These are phyloP conservation scores for Tricholoma bakamatsutake DNA, from an alignment of 768 basidiomycete genomes.

Conservation along the genomic window DNA sequence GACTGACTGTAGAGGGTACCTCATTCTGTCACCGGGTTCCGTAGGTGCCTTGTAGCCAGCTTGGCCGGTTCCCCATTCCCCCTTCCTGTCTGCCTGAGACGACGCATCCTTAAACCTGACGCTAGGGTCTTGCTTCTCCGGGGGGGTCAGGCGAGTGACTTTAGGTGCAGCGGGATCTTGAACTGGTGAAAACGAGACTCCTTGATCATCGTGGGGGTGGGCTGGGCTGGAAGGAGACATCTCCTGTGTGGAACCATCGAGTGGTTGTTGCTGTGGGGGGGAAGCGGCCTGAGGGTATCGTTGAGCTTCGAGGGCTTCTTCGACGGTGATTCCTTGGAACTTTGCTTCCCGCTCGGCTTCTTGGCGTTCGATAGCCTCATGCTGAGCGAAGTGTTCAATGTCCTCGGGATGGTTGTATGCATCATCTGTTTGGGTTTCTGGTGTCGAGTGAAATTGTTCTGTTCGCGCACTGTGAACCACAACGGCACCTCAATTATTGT, in stretches of 20 bases:
- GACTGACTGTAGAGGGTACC: conserved; percentile 31
- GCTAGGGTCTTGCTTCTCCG: conserved; percentile 65
- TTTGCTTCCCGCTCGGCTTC: conserved; percentile 83
- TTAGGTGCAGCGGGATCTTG: conserved; percentile 34
- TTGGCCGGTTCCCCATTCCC: conserved; percentile 68
- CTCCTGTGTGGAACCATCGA: background rate
- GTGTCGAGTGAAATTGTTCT: conserved; percentile 93
- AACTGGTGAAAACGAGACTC: conserved; percentile 16
- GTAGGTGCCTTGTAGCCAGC: conserved; percentile 70
- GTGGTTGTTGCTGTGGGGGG: conserved; percentile 17
- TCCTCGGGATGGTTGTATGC: conserved; percentile 93
- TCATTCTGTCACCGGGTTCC: conserved; percentile 69
- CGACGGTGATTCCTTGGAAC: conserved; percentile 76
- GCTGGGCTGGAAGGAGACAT: conserved; percentile 13
- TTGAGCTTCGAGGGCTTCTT: conserved; percentile 35
- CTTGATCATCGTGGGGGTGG: conserved; percentile 33
- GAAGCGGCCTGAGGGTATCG: background rate
- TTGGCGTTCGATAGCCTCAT: conserved; percentile 75
- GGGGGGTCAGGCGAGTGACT: conserved; percentile 51
- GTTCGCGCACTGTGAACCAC: background rate
- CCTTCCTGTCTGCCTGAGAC: conserved; percentile 45
- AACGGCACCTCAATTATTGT: background rate
- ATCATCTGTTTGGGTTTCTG: conserved; percentile 96
- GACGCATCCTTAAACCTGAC: conserved; percentile 53
- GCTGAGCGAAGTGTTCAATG: conserved; percentile 85